phyloP scores from a whole-genome alignment of 139 green algal genomes.

The Chlamydomonas sphaeroides region DNA sequence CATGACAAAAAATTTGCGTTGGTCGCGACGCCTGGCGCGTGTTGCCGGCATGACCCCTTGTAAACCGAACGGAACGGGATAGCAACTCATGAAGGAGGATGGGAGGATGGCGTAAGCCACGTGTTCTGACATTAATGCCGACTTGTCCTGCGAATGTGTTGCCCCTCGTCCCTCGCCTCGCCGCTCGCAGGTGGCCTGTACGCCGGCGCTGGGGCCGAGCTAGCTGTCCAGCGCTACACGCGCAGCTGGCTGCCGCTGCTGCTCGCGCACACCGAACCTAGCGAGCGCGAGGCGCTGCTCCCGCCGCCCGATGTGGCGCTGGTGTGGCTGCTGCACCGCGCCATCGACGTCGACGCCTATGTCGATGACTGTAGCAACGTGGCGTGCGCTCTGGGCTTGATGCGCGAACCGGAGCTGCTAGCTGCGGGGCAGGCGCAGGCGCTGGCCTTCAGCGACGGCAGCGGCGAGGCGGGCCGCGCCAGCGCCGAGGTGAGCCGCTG shows the following conservation, averaged over 20 bases:
- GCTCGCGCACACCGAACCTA: not conserved
- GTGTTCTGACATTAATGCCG: too few species aligned
- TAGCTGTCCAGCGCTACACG: not conserved
- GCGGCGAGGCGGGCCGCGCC: too few species aligned
- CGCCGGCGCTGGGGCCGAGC: not conserved
- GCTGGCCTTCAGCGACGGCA: conserved; percentile 27
- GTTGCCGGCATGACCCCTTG: too few species aligned
- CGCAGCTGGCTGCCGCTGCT: not conserved
- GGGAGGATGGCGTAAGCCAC: too few species aligned
- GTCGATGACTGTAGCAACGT: not conserved
- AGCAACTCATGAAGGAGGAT: too few species aligned
- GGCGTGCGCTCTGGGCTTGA: not conserved
- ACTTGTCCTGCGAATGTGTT: too few species aligned
- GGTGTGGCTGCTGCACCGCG: conserved; percentile 17
- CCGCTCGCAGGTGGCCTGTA: too few species aligned
- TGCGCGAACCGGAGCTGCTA: conserved; percentile 9
- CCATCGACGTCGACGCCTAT: not conserved
- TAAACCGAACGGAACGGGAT: too few species aligned
- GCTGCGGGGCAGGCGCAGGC: not conserved
- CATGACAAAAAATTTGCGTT: too few species aligned
- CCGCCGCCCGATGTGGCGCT: conserved; percentile 5
- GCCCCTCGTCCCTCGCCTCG: too few species aligned
- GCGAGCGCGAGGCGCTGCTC: not conserved
- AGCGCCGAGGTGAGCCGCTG: too few species aligned
- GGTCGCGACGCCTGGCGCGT: too few species aligned